phyloP scores from a whole-genome alignment of 2,329 filamentous ascomycete genomes.

The Periconia sp. region DNA sequence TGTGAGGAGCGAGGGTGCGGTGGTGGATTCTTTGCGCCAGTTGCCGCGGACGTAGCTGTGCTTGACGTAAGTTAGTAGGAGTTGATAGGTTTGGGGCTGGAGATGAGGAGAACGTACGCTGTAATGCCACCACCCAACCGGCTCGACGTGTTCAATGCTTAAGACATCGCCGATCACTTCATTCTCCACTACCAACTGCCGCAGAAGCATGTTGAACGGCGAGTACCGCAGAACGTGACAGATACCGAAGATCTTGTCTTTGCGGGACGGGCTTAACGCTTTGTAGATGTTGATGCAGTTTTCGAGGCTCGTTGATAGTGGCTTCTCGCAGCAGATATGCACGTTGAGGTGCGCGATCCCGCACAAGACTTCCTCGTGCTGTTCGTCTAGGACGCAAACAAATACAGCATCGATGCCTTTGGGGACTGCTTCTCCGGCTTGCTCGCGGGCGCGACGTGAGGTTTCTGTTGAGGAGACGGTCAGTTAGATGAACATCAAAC shows the following conservation, averaged over 20 bases:
- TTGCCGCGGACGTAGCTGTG: conserved; percentile 64
- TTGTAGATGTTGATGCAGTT: conserved; percentile 78
- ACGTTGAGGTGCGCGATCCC: conserved; percentile 69
- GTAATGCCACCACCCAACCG: conserved; percentile 96
- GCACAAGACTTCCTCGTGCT: conserved; percentile 79
- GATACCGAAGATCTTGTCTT: conserved; percentile 71
- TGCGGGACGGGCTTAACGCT: conserved; percentile 46
- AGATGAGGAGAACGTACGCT: conserved; percentile 34
- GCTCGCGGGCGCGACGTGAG: conserved; percentile 56
- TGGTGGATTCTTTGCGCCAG: conserved; percentile 79
- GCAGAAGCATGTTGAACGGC: conserved; percentile 84
- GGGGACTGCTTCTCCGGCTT: conserved; percentile 16
- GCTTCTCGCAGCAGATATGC: conserved; percentile 95
- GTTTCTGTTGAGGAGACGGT: background rate
- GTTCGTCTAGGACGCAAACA: conserved; percentile 81
- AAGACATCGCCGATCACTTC: conserved; percentile 79
- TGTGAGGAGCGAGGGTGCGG: conserved; percentile 81
- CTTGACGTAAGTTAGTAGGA: background rate
- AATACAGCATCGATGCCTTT: conserved; percentile 60
- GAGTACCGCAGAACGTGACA: conserved; percentile 93
- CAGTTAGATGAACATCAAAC: background rate
- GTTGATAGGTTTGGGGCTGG: background rate
- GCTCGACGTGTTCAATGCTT: conserved; percentile 88
- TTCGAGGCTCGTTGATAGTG: conserved; percentile 74
- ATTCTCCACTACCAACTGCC: conserved; percentile 74